Percentiles rank a stretch among this genome's conserved stretches.
Conservation (phyloP, 208 protist genomes). For the Wallacemonas sp. region DNA sequence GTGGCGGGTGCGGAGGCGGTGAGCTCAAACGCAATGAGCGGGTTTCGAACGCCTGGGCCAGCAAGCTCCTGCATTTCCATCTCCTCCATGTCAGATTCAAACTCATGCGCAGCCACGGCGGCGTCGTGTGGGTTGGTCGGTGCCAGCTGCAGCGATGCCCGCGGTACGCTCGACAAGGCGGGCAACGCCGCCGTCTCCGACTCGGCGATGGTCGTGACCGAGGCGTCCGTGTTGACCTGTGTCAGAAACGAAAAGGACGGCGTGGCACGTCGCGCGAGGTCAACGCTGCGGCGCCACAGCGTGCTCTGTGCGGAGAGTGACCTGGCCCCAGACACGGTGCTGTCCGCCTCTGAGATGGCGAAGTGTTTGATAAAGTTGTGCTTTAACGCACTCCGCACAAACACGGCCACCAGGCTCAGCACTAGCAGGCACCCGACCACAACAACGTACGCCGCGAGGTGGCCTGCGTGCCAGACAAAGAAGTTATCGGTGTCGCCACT, state of each 20-base stretch:
- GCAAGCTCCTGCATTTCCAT: neutral
- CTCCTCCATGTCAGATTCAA: neutral
- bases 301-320: too few relatives aligned
- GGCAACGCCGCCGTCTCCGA: too few relatives aligned
- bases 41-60: neutral
- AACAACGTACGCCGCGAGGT: conserved; percentile 1
- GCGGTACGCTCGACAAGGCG: neutral
- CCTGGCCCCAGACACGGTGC: neutral
- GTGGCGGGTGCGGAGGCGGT: neutral
- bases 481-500: neutral
- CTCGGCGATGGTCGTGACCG: too few relatives aligned
- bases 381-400: neutral
- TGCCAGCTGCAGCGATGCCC: neutral
- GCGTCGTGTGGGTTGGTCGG: conserved; percentile 2
- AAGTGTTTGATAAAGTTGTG: neutral
- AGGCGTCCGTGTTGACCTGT: too few relatives aligned
- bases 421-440: conserved; percentile 5
- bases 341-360: neutral
- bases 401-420: neutral
- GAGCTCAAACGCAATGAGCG: conserved; percentile 7
- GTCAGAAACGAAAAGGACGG: too few relatives aligned
- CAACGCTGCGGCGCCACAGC: neutral
- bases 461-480: neutral
- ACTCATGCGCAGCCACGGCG: neutral
- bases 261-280: too few relatives aligned